A percentile compares a stretch with the other conserved stretches of the same genome.
phyloP scores from a whole-genome alignment of 768 basidiomycete species.

The Harrya chromipes region DNA sequence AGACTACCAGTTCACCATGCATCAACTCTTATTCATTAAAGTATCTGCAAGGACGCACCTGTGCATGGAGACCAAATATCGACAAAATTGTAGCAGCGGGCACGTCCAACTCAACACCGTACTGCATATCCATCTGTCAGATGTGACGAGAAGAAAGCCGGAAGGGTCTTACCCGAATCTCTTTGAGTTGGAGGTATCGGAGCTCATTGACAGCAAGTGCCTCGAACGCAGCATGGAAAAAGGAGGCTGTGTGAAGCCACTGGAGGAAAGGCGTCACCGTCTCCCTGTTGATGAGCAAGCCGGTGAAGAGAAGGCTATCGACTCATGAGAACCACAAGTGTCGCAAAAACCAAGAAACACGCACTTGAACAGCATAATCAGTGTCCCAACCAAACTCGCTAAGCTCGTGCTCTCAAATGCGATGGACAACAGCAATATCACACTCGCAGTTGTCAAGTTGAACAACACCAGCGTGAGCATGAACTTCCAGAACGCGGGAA shows the following conservation, averaged over 20 bases:
- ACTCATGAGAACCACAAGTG: constrained; percentile 6
- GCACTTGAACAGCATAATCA: constrained; percentile 98
- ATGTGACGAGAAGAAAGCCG: background rate
- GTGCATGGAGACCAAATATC: constrained; percentile 87
- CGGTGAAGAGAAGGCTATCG: constrained; percentile 87
- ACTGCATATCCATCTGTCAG: constrained; percentile 47
- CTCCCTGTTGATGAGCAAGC: constrained; percentile 91
- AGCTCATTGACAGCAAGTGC: constrained; percentile 97
- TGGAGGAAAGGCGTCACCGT: constrained; percentile 67
- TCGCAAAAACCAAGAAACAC: constrained; percentile 29
- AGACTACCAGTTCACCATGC: constrained; percentile 43
- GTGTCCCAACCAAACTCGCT: constrained; percentile 89
- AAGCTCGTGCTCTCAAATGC: constrained; percentile 83
- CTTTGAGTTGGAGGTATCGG: constrained; percentile 88
- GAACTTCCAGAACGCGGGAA: constrained; percentile 96
- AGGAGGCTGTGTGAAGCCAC: constrained; percentile 90
- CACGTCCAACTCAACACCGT: constrained; percentile 94
- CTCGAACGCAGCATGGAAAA: constrained; percentile 99
- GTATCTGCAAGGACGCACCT: constrained; percentile 44
- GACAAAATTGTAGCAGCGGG: constrained; percentile 95
- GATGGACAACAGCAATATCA: constrained; percentile 88
- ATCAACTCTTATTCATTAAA: constrained; percentile 7
- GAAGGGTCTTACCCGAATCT: constrained; percentile 66
- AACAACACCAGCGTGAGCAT: constrained; percentile 93
- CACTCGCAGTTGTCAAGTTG: constrained; percentile 93